phyloP scores from a whole-genome alignment of 345 rosid genomes.

The Salix exigua region DNA sequence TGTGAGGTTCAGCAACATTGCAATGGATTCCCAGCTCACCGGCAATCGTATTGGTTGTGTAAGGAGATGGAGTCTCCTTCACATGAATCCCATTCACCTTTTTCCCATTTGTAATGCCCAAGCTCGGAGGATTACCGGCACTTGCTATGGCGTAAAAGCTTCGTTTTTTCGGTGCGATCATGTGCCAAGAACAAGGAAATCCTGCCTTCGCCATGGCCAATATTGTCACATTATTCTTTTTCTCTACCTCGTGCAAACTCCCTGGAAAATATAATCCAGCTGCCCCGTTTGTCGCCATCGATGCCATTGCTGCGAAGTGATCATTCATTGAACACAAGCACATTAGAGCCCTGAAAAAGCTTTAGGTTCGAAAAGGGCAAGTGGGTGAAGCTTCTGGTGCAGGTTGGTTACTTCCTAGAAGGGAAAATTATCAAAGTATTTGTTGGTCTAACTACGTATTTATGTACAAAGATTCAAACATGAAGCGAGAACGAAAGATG shows the following conservation, averaged over 20 bases:
- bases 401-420: not conserved
- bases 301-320: constrained; percentile 4
- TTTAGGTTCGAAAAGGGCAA: not conserved
- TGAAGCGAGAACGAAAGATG: not conserved
- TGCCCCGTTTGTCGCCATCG: constrained; percentile 22
- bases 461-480: not conserved
- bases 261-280: not conserved
- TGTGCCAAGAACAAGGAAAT: not conserved
- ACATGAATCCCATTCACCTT: constrained; percentile 27
- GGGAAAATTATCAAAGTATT: not conserved
- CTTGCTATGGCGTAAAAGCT: constrained; percentile 8
- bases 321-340: not conserved
- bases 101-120: constrained; percentile 27
- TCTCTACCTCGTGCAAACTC: not conserved
- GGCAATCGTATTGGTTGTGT: not conserved
- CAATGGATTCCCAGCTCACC: not conserved
- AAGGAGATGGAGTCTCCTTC: not conserved
- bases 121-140: constrained; percentile 4
- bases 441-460: constrained; percentile 26
- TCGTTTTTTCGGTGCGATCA: not conserved
- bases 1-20: constrained; percentile 17
- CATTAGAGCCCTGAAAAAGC: not conserved
- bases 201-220: constrained; percentile 10
- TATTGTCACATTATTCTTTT: not conserved
- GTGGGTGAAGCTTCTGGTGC: not conserved